These are phyloP conservation scores for Herpetomonas samuelpessoai DNA, from an alignment of 208 protist genomes.

Conservation along the genomic window DNA sequence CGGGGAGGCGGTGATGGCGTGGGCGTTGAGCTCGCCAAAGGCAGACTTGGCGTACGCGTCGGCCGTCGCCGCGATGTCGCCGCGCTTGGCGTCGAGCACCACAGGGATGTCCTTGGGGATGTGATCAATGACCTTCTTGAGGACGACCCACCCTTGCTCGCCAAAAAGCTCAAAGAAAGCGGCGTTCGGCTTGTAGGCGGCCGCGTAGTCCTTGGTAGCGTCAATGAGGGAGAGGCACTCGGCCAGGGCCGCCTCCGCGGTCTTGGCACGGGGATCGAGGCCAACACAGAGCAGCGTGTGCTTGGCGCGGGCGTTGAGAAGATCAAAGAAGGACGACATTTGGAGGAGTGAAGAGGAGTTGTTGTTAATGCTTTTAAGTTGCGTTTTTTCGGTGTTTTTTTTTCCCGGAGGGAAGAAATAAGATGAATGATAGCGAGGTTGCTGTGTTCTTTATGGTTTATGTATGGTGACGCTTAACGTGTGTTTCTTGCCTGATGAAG, in stretches of 20 bases:
- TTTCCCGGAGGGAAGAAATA: too few species aligned
- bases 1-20: constrained; percentile 84
- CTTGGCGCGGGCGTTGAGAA: constrained; percentile 80
- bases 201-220: constrained; percentile 75
- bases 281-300: constrained; percentile 81
- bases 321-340: constrained; percentile 63
- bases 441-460: too few species aligned
- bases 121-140: constrained; percentile 56
- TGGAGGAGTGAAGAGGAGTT: neutral
- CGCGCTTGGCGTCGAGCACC: constrained; percentile 86
- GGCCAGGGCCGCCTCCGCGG: constrained; percentile 43
- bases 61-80: constrained; percentile 85
- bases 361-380: neutral
- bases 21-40: constrained; percentile 70
- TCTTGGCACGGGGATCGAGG: constrained; percentile 76
- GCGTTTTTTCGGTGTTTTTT: too few species aligned
- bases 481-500: neutral
- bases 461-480: too few species aligned
- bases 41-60: constrained; percentile 83
- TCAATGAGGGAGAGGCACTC: constrained; percentile 83
- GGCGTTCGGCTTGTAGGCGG: constrained; percentile 88
- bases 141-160: constrained; percentile 61
- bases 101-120: constrained; percentile 78
- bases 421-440: too few species aligned
- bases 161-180: constrained; percentile 89